phyloP scores from a whole-genome alignment of 495 filamentous ascomycete genomes.

The Aspergillus cavernicola region DNA sequence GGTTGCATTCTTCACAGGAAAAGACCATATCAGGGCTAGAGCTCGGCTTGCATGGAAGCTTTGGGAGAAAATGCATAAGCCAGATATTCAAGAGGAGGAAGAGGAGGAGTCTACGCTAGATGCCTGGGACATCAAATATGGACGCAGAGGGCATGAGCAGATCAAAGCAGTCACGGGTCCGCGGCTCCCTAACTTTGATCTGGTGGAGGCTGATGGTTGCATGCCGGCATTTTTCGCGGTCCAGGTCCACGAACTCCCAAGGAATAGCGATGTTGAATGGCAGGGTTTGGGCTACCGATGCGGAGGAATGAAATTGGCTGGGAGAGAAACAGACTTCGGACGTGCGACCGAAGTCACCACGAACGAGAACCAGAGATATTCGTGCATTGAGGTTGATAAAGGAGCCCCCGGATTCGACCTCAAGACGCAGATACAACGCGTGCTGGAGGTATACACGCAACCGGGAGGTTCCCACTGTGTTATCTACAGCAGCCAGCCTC shows the following conservation, averaged over 20 bases:
- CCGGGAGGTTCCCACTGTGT: constrained; percentile 25
- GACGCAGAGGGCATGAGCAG: constrained; percentile 31
- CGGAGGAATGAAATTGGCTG: constrained; percentile 19
- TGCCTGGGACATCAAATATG: constrained; percentile 68
- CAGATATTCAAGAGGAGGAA: constrained; percentile 18
- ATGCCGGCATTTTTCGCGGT: constrained; percentile 67
- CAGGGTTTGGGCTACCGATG: constrained; percentile 47
- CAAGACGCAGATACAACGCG: constrained; percentile 20
- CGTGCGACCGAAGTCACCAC: constrained; percentile 23
- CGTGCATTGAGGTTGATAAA: constrained; percentile 29
- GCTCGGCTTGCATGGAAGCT: constrained; percentile 42
- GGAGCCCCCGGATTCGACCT: constrained; percentile 15
- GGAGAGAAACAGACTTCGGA: constrained; percentile 8
- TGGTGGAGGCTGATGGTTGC: constrained; percentile 17
- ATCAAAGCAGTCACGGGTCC: constrained; percentile 11
- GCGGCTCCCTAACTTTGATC: constrained; percentile 30
- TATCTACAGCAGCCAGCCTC: constrained; percentile 32
- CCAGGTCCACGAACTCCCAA: constrained; percentile 68
- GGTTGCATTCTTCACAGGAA: constrained; percentile 62
- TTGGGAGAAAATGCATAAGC: constrained; percentile 51
- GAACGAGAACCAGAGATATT: constrained; percentile 23
- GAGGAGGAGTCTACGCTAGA: constrained; percentile 55
- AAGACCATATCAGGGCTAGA: constrained; percentile 26
- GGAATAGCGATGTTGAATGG: constrained; percentile 71
- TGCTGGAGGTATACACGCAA: constrained; percentile 15